Base-by-base conservation (phyloP, 2,329 filamentous ascomycete genomes). In the Ophiostoma triangulosporum region DNA sequence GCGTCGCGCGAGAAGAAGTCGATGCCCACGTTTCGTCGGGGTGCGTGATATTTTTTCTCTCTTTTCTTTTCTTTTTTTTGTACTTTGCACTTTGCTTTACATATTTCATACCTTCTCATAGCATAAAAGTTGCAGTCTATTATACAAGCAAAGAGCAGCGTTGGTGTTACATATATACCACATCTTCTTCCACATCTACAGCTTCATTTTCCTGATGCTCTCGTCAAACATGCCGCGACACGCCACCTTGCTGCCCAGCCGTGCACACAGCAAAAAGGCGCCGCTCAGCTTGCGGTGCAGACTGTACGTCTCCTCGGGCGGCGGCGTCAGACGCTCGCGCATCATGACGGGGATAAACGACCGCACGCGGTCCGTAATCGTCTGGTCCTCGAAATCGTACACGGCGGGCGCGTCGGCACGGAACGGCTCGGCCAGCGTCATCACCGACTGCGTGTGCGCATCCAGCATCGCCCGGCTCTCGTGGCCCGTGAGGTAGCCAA, bases 301-400 rank as follows among this genome's bases (percentile, higher is more conserved):
- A 65, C 85, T 91, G 65, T 98, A 98, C 51, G 93, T 98, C 74
- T 98, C 93, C 70, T 98, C 94, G 0, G 93, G 93, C 24, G 94
- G 93, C 24, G 93, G 91, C 15, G 88, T 81, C 20, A 98, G 70
- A 33, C 93, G 73, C 72, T 98, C 93, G 54, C 80, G 79, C 48
- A 98, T 75, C 93, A 98, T 98, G 52, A 95, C 73, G 15, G 93
- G 93, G 60, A 98, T 97, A 52, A 95, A 75, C 3, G 74, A 78
- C 62, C 90, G 83, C 54, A 98, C 91, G 45, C 94, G 78, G 64
- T 97, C 90, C 1, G 93, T 98, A 60, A 98, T 97, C 1, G 91
- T 98, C 73, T 98, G 93, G 63, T 91, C 81, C 56, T 79, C 73
- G 68, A 98, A 98, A 66, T 98, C 88, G 66, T 98, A 98, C 0